Evolutionary conservation across 805 yeast species (phyloP).

Genomic region (Schwanniomyces occidentalis): DNA sequence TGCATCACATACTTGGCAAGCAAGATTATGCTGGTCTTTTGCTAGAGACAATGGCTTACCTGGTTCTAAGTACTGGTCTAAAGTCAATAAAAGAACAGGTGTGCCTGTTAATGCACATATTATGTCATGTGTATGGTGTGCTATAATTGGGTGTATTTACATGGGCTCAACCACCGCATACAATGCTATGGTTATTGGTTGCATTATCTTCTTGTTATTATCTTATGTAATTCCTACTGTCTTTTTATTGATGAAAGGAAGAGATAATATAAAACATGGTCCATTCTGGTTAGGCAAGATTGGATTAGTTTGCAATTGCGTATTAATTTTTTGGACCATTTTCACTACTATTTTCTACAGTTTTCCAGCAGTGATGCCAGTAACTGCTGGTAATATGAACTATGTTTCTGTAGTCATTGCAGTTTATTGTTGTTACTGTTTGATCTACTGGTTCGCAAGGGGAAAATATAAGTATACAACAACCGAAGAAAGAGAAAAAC

Average conservation of each 20-base stretch:
- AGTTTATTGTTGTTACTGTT: neutral
- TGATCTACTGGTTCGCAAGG: no score
- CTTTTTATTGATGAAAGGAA: constrained; percentile 35
- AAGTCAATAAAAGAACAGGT: constrained; percentile 37
- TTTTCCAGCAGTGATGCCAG: constrained; percentile 25
- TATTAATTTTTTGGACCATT: constrained; percentile 34
- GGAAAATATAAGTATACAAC: neutral
- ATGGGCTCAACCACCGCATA: constrained; percentile 39
- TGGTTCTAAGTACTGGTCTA: constrained; percentile 35
- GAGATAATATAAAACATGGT: constrained; percentile 41
- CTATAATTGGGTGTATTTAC: constrained; percentile 35
- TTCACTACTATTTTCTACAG: constrained; percentile 41
- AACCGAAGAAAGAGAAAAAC: neutral
- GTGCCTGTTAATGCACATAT: constrained; percentile 44
- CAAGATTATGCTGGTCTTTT: constrained; percentile 45
- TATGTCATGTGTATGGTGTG: no score
- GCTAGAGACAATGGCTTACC: constrained; percentile 46
- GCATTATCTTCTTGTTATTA: constrained; percentile 40
- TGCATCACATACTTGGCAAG: constrained; percentile 45
- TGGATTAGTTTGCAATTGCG: constrained; percentile 35
- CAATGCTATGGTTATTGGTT: constrained; percentile 35
- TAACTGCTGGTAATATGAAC: neutral
- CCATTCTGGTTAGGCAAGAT: constrained; percentile 43
- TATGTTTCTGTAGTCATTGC: constrained; percentile 1
- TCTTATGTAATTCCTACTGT: constrained; percentile 37